Percentiles rank a stretch among this genome's conserved stretches.
Conservation (phyloP, 352 stramenopile genomes). For the Globisporangium cylindrosporum region DNA sequence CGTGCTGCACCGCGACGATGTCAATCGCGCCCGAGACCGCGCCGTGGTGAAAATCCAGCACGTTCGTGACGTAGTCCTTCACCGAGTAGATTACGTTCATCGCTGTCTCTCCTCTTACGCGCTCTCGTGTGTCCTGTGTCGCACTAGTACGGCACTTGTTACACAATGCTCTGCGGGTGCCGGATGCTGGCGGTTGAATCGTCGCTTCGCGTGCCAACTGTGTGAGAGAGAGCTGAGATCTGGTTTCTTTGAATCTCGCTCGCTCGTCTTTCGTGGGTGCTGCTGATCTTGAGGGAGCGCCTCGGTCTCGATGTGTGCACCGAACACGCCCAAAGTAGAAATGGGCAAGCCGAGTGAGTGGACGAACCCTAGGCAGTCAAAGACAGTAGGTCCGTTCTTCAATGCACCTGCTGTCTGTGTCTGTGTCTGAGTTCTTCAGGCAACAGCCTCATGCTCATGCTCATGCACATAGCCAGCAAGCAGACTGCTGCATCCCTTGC, state of each 20-base stretch:
- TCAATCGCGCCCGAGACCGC: slow-evolving; percentile 73
- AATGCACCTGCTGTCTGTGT: not conserved
- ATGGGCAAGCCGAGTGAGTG: not conserved
- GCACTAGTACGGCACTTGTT: no score
- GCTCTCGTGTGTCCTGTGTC: not conserved
- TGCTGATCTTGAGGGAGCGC: not conserved
- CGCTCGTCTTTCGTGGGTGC: not conserved
- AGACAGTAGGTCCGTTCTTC: not conserved
- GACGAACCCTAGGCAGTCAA: not conserved
- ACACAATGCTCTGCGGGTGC: no score
- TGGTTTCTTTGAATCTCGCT: slow-evolving; percentile 1
- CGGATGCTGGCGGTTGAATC: not conserved
- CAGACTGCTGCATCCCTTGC: not conserved
- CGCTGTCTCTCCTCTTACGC: not conserved
- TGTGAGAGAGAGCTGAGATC: slow-evolving; percentile 3
- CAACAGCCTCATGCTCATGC: not conserved
- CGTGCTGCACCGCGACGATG: slow-evolving; percentile 78
- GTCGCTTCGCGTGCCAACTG: not conserved
- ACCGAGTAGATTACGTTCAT: slow-evolving; percentile 89
- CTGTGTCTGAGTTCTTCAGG: not conserved
- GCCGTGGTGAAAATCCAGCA: slow-evolving; percentile 65
- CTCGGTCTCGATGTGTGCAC: not conserved
- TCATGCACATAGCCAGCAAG: not conserved
- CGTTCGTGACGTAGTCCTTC: slow-evolving; percentile 85
- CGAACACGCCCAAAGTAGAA: not conserved